Evolutionary conservation across 2,329 filamentous ascomycete genomes (phyloP), one percentile per base, ranked within the genome.

Genomic region (Cladophialophora immunda): DNA sequence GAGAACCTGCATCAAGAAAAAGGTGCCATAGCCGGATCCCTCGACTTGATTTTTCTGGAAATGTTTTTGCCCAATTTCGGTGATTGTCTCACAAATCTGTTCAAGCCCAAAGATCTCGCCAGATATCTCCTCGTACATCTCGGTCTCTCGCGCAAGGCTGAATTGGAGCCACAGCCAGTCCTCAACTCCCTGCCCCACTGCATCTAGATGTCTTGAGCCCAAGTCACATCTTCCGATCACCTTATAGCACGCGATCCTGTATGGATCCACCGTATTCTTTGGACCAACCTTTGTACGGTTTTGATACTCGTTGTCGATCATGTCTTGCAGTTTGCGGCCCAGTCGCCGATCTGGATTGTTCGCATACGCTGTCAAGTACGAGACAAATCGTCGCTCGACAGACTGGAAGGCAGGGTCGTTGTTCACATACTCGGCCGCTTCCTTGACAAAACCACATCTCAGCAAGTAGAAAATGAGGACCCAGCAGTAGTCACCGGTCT

Each of bases 191-290:
- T 87, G 85, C 50, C 81, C 85, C 67, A 90, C 82, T 4, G 81
- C 80, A 53, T 88, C 86, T 38, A 90, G 78, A 66, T 81, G 86
- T 62, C 86, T 82, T 52, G 83, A 82, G 56, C 79, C 81, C 66
- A 90, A 80, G 70, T 90, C 88, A 75, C 87, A 90, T 58, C 88
- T 93, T 54, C 96, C 95, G 73, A 99, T 91, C 68, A 99, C 90
- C 84, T 99, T 98, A 85, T 98, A 98, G 78, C 95, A 97, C 56
- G 94, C 94, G 89, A 97, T 94, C 62, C 93, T 90, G 82, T 96
- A 99, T 29, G 95, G 95, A 77, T 99, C 95, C 70, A 96, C 89
- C 1, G 92, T 92, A 76, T 94, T 90, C 66, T 95, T 92, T 0
- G 92, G 92, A 0, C 92, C 92, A 74, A 96, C 92, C 70, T 92